Conservation (phyloP, 192 early-diverging fungal genomes). For the Dispira parvispora region DNA sequence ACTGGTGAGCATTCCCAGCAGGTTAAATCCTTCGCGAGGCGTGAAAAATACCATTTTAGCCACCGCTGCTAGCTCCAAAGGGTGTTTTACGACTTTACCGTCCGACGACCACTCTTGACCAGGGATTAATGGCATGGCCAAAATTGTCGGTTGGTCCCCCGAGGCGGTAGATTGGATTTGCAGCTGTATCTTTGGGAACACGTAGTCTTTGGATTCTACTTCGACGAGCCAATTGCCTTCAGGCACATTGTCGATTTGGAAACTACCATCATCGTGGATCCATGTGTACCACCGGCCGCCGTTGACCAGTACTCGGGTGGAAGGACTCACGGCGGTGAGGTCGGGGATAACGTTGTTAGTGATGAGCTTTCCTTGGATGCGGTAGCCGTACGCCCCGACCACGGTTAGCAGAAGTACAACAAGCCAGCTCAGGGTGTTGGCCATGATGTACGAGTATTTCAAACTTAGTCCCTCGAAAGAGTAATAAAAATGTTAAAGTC, state of each 20-base stretch:
- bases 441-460: no score
- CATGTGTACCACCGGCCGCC: neutral
- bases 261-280: slow-evolving; percentile 3
- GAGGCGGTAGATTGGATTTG: neutral
- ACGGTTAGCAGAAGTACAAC: no score
- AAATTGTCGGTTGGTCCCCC: neutral
- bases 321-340: neutral
- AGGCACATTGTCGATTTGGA: slow-evolving; percentile 11
- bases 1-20: slow-evolving; percentile 37
- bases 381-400: no score
- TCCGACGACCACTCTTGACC: neutral
- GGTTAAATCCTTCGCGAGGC: slow-evolving; percentile 39
- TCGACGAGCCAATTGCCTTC: slow-evolving; percentile 27
- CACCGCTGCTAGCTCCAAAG: slow-evolving; percentile 21
- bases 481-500: no score
- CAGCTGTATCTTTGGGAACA: slow-evolving; percentile 28
- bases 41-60: slow-evolving; percentile 30
- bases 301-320: slow-evolving; percentile 1
- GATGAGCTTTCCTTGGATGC: no score
- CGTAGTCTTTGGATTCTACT: slow-evolving; percentile 21
- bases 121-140: neutral
- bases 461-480: no score
- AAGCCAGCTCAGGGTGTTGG: no score
- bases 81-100: slow-evolving; percentile 14
- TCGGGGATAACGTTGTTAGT: neutral